These are phyloP conservation scores for Aspergillus fructus DNA, from an alignment of 2,329 filamentous ascomycete species.

Conservation along the genomic window DNA sequence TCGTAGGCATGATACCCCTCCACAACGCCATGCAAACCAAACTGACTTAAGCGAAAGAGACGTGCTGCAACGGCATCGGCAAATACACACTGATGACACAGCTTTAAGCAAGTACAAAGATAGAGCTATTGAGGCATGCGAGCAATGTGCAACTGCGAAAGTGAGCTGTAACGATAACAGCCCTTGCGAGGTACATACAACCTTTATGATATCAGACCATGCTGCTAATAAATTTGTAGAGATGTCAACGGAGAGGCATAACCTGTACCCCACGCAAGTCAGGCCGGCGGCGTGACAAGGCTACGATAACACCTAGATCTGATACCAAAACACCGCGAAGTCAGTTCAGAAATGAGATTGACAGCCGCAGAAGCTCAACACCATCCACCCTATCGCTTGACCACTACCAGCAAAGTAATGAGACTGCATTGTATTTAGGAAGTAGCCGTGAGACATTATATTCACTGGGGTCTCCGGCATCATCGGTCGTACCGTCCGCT, in stretches of 20 bases:
- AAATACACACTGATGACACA: background rate
- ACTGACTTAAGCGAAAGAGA: background rate
- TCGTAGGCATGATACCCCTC: background rate
- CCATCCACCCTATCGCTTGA: background rate
- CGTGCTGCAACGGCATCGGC: constrained; percentile 2
- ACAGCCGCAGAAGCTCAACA: background rate
- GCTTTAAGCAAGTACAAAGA: background rate
- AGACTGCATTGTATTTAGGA: background rate
- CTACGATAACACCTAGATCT: background rate
- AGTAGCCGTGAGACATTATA: background rate
- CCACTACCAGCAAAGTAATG: background rate
- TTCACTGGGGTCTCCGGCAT: background rate
- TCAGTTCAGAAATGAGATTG: background rate
- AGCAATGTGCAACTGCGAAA: constrained; percentile 2
- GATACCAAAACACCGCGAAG: background rate
- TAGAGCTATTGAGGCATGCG: background rate
- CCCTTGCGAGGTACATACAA: background rate
- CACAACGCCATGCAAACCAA: background rate
- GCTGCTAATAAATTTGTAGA: background rate
- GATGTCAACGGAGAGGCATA: background rate
- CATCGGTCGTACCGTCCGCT: no score
- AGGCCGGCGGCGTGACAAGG: background rate
- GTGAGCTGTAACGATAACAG: constrained; percentile 3
- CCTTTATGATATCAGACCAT: background rate
- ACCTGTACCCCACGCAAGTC: background rate